Evolutionary conservation across 1,284 basidiomycete genomes (phyloP).

Genomic region (Exsudoporus floridanus): DNA sequence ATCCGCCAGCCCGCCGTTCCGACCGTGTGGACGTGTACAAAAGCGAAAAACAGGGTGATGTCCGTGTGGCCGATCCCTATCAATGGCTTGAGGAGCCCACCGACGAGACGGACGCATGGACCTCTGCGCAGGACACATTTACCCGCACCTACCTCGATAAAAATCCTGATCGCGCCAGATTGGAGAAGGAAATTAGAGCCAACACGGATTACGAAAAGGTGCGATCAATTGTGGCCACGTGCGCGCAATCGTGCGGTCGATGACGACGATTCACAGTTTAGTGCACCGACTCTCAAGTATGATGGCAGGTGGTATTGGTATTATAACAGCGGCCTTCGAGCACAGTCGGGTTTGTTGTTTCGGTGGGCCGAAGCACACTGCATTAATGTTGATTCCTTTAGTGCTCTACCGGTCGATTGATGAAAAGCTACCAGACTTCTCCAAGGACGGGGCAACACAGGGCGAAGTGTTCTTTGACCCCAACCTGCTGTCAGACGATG

Average conservation of each 20-base stretch:
- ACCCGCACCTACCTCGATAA: constrained; percentile 61
- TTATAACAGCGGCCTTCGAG: constrained; percentile 70
- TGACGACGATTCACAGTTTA: constrained; percentile 46
- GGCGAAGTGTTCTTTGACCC: constrained; percentile 79
- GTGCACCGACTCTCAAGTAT: constrained; percentile 56
- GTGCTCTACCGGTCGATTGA: constrained; percentile 69
- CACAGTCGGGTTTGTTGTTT: constrained; percentile 51
- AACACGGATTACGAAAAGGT: constrained; percentile 75
- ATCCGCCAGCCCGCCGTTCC: constrained; percentile 62
- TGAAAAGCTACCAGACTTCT: constrained; percentile 51
- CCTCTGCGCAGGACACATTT: constrained; percentile 58
- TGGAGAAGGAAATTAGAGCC: constrained; percentile 60
- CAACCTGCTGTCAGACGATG: constrained; percentile 71
- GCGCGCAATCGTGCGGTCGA: not conserved
- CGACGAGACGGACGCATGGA: constrained; percentile 66
- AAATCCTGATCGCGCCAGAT: constrained; percentile 53
- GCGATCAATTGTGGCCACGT: constrained; percentile 8
- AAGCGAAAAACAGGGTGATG: constrained; percentile 57
- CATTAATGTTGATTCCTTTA: constrained; percentile 19
- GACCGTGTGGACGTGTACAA: constrained; percentile 70
- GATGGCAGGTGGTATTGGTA: constrained; percentile 79
- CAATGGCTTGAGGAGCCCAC: constrained; percentile 66
- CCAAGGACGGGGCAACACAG: constrained; percentile 42
- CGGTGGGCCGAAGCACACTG: not conserved
- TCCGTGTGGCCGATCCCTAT: constrained; percentile 71